A percentile compares a stretch with the other conserved stretches of the same genome.
Evolutionary conservation across 345 rosid species (phyloP).

Genomic region (Brassica incana): DNA sequence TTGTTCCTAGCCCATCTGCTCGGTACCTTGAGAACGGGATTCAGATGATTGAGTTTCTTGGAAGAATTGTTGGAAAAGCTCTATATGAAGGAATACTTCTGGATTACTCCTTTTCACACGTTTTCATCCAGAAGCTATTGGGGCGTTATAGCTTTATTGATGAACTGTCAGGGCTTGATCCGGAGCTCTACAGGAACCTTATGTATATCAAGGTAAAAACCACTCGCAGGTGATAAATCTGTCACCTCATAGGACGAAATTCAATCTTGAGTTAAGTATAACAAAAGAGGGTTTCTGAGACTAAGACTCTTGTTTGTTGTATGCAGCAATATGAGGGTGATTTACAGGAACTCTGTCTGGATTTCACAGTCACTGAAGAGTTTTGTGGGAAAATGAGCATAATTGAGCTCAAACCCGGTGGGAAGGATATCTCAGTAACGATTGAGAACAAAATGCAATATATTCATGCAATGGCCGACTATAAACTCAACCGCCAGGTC

Average conservation of each 20-base stretch:
- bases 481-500: constrained; percentile 96
- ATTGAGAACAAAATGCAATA: constrained; percentile 97
- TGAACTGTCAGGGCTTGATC: constrained; percentile 95
- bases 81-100: constrained; percentile 93
- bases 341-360: constrained; percentile 78
- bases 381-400: constrained; percentile 69
- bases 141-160: constrained; percentile 97
- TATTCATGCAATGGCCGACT: constrained; percentile 96
- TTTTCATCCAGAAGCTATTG: constrained; percentile 86
- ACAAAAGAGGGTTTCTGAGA: constrained; percentile 23
- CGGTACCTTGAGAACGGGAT: constrained; percentile 79
- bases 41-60: constrained; percentile 95
- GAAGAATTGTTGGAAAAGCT: constrained; percentile 97
- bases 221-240: constrained; percentile 16
- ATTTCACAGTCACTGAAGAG: constrained; percentile 91
- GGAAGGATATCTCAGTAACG: constrained; percentile 73
- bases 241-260: constrained; percentile 11
- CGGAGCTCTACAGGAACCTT: constrained; percentile 85
- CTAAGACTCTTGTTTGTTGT: constrained; percentile 18
- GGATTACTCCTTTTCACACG: constrained; percentile 91
- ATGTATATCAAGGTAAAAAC: constrained; percentile 93
- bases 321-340: constrained; percentile 88
- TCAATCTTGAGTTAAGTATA: constrained; percentile 9
- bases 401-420: constrained; percentile 86
- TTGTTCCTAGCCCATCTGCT: constrained; percentile 87